A percentile compares a stretch with the other conserved stretches of the same genome.
Evolutionary conservation across 2,329 filamentous ascomycete species (phyloP).

Genomic region (Fusarium sp.): DNA sequence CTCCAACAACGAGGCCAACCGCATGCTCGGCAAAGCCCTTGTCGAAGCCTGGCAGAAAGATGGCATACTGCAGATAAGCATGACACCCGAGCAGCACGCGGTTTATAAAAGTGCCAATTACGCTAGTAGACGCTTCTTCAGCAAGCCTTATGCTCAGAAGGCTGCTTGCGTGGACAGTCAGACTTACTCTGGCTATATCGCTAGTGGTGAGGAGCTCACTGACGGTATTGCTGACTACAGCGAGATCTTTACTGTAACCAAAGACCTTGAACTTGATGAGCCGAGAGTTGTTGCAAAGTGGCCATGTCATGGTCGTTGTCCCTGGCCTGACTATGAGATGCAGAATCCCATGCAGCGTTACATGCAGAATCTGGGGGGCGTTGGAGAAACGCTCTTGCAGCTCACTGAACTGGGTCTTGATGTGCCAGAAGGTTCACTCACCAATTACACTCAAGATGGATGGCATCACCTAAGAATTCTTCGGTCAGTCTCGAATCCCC

Average conservation of each 20-base stretch:
- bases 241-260: constrained; percentile 65
- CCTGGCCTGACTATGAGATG: constrained; percentile 59
- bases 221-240: constrained; percentile 63
- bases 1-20: constrained; percentile 50
- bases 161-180: constrained; percentile 56
- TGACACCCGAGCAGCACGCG: constrained; percentile 50
- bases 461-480: constrained; percentile 65
- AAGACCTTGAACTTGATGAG: constrained; percentile 56
- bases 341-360: constrained; percentile 54
- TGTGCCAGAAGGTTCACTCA: constrained; percentile 55
- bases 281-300: constrained; percentile 55
- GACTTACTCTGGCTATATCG: constrained; percentile 62
- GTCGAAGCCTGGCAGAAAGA: constrained; percentile 57
- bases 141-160: constrained; percentile 52
- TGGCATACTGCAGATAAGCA: constrained; percentile 60
- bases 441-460: constrained; percentile 58
- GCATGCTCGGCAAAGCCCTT: constrained; percentile 54
- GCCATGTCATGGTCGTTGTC: constrained; percentile 63
- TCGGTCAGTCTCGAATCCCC: constrained; percentile 45
- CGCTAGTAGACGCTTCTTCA: constrained; percentile 56
- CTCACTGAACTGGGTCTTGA: constrained; percentile 60
- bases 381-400: constrained; percentile 59
- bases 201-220: constrained; percentile 61
- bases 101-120: constrained; percentile 53
- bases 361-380: constrained; percentile 55